Evolutionary conservation across 495 filamentous ascomycete genomes (phyloP).

Genomic region (Penicillium nucicola): DNA sequence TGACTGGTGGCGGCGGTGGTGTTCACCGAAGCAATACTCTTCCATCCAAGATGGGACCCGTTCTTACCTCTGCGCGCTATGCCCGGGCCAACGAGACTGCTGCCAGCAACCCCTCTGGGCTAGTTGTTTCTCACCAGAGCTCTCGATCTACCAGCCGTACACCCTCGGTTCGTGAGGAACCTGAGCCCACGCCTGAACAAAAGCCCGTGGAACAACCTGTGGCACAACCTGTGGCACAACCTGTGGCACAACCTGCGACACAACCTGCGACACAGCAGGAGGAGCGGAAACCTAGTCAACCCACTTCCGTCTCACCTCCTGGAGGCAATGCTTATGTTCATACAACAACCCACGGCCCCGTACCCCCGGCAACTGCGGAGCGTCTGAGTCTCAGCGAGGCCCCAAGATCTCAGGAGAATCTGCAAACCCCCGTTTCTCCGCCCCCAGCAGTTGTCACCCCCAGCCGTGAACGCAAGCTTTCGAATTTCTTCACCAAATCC

Average conservation of each 20-base stretch:
- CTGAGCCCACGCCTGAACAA: slow-evolving; percentile 4
- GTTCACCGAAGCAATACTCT: slow-evolving; percentile 91
- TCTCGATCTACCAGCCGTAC: slow-evolving; percentile 36
- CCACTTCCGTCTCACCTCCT: slow-evolving; percentile 5
- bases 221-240: no score
- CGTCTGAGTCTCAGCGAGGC: slow-evolving; percentile 20
- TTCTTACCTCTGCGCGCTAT: slow-evolving; percentile 55
- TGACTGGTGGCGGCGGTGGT: slow-evolving; percentile 54
- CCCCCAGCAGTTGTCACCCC: slow-evolving; percentile 56
- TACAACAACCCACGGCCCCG: slow-evolving; percentile 37
- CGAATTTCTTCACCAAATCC: slow-evolving; percentile 66
- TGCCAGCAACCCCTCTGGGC: slow-evolving; percentile 28
- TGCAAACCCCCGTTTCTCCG: slow-evolving; percentile 35
- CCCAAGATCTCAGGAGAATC: slow-evolving; percentile 43
- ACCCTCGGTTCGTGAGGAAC: slow-evolving; percentile 28
- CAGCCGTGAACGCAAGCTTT: slow-evolving; percentile 63
- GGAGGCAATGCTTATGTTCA: slow-evolving; percentile 26
- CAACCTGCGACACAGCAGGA: neutral
- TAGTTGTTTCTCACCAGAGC: slow-evolving; percentile 30
- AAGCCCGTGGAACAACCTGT: neutral
- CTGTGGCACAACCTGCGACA: neutral
- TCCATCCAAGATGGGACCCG: slow-evolving; percentile 88
- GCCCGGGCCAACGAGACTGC: slow-evolving; percentile 37
- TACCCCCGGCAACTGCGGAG: slow-evolving; percentile 20
- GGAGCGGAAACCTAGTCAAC: neutral